Evolutionary conservation across 495 filamentous ascomycete species (phyloP).

Genomic region (Geoglossum glabrum): DNA sequence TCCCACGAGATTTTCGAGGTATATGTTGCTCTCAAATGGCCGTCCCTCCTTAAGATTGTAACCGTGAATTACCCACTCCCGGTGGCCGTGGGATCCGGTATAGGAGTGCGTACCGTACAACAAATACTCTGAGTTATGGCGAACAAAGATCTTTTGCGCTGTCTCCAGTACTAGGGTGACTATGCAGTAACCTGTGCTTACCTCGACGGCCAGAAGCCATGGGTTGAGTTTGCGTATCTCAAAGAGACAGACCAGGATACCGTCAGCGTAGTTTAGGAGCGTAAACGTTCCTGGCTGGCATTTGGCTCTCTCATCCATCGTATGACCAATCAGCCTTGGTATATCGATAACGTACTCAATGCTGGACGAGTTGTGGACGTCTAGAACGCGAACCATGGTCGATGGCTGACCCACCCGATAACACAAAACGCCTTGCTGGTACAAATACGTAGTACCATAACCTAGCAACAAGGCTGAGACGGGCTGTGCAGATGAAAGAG

Average conservation of each 20-base stretch:
- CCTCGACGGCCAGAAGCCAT: conserved; percentile 38
- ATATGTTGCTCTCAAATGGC: conserved; percentile 21
- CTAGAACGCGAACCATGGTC: conserved; percentile 38
- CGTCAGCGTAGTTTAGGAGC: conserved; percentile 39
- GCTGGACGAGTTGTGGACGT: conserved; percentile 32
- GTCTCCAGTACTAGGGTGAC: conserved; percentile 23
- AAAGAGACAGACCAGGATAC: conserved; percentile 38
- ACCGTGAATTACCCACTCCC: conserved; percentile 40
- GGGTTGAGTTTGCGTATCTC: conserved; percentile 18
- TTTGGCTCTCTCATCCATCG: conserved; percentile 4
- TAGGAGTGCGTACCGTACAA: conserved; percentile 46
- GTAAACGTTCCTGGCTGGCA: conserved; percentile 27
- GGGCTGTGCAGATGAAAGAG: conserved; percentile 40
- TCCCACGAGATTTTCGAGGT: conserved; percentile 34
- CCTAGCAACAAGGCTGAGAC: conserved; percentile 40
- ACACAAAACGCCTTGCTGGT: conserved; percentile 40
- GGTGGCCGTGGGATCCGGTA: conserved; percentile 26
- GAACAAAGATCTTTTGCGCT: conserved; percentile 40
- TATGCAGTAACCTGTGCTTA: conserved; percentile 20
- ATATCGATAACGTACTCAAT: conserved; percentile 41
- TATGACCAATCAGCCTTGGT: conserved; percentile 23
- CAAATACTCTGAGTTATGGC: conserved; percentile 41
- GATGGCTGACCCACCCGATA: conserved; percentile 26
- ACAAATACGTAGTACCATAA: conserved; percentile 39
- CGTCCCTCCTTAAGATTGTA: conserved; percentile 23